Base-by-base conservation (phyloP, 164 flowering plant genomes). In the Amborella trichopoda region DNA sequence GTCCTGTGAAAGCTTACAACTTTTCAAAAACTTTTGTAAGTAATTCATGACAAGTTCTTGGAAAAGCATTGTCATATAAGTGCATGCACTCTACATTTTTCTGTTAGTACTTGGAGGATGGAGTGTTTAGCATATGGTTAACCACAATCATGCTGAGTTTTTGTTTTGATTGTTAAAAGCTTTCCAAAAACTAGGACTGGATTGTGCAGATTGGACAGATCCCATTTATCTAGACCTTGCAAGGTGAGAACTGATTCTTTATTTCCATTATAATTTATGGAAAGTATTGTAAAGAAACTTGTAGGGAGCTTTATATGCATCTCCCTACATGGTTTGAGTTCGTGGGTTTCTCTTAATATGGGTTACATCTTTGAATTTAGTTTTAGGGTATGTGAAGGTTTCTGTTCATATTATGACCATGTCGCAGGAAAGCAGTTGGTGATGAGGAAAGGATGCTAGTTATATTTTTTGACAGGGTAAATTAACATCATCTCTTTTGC, bases 151-250 rank as follows among this genome's bases (percentile, higher is more conserved):
- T n/a, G n/a, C n/a, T n/a, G n/a, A n/a, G 19, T 8, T 30, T 2
- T 5, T 37, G 40, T 26, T 56, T 50, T 28, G 48, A n/a, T 20
- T 41, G 25, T 25, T 65, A 28, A 37, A 63, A 91, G 96, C 94
- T 62, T 91, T 91, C 67, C 69, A 55, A 58, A 81, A 78, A 66
- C 85, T 83, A 52, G 94, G 89, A 26, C 70, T 91, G 64, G 98
- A 91, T 60, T 91, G 98, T 71, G 98, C 98, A 46, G 83, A 78
- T 58, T 86, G 96, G 96, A 68, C 73, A 9, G 75, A 80, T 54
- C 94, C 98, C 21, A 66, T 91, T 52, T 91, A 91, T 58, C 14
- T 60, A 33, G 98, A 91, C 52, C 96, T 91, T 63, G 45, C 75
- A 51, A 91, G 90, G 98, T 91, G 56, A 52, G 59, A 28, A 45